A percentile compares a stretch with the other conserved stretches of the same genome.
Conservation (phyloP, 2,329 filamentous ascomycete genomes). For the Ramularia endophylla region DNA sequence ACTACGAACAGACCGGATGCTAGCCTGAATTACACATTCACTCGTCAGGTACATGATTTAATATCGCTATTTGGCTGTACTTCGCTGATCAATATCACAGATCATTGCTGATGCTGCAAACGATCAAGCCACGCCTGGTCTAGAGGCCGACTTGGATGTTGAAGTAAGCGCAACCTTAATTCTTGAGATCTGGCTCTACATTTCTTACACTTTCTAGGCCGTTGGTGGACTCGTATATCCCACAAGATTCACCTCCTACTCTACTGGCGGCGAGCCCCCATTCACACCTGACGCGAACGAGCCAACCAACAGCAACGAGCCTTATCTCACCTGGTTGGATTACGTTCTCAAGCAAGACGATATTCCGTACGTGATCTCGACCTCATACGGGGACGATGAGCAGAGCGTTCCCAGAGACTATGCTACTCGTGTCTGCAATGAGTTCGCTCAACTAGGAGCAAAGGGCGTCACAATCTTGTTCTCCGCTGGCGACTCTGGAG, state of each 20-base stretch:
- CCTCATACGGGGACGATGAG: conserved; percentile 61
- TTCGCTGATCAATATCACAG: not conserved
- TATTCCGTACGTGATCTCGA: conserved; percentile 56
- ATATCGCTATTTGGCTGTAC: no score
- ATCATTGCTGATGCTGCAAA: not conserved
- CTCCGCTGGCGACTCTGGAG: conserved; percentile 49
- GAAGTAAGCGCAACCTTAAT: not conserved
- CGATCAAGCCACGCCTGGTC: not conserved
- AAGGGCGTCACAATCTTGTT: conserved; percentile 57
- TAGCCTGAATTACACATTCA: conserved; percentile 1
- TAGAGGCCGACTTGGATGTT: not conserved
- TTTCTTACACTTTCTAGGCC: not conserved
- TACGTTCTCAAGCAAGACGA: conserved; percentile 48
- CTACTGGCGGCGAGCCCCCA: conserved; percentile 1
- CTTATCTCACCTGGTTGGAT: conserved; percentile 56
- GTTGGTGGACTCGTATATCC: conserved; percentile 2
- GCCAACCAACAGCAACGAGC: conserved; percentile 53
- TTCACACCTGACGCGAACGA: not conserved
- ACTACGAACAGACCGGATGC: not conserved
- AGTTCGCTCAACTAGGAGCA: conserved; percentile 57
- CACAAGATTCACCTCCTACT: not conserved
- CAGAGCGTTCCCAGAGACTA: conserved; percentile 55
- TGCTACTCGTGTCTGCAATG: conserved; percentile 53
- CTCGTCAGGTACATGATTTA: not conserved
- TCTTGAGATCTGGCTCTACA: not conserved